A percentile compares a stretch with the other conserved stretches of the same genome.
These are phyloP conservation scores for Flaveria ramosissima DNA, from an alignment of 129 eudicot species.

Conservation along the genomic window DNA sequence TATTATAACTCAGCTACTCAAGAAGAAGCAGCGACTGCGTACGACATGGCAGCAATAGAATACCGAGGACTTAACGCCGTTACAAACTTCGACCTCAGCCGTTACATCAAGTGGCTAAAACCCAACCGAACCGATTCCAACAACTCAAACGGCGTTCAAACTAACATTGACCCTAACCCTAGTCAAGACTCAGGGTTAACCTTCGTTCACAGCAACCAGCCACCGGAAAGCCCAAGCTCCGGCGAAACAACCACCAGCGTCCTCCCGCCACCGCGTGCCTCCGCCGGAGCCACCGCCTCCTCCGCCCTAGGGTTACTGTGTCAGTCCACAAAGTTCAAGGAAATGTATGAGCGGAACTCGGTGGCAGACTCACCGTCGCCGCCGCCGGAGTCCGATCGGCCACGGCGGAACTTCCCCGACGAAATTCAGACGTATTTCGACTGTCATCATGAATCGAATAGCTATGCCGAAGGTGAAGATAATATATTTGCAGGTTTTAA, in stretches of 20 bases:
- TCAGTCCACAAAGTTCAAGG: constrained; percentile 66
- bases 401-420: constrained; percentile 75
- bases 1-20: constrained; percentile 63
- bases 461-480: constrained; percentile 55
- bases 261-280: constrained; percentile 28
- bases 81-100: constrained; percentile 93
- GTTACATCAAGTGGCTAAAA: constrained; percentile 62
- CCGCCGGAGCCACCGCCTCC: constrained; percentile 32
- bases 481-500: constrained; percentile 50
- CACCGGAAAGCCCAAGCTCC: constrained; percentile 53
- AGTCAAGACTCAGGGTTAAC: constrained; percentile 40
- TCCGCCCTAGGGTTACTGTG: constrained; percentile 63
- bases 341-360: constrained; percentile 56
- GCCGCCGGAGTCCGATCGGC: constrained; percentile 42
- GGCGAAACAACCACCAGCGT: constrained; percentile 37
- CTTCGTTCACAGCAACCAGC: constrained; percentile 35
- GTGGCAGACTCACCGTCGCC: constrained; percentile 38
- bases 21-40: constrained; percentile 96
- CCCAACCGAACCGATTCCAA: constrained; percentile 41
- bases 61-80: constrained; percentile 88
- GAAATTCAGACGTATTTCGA: constrained; percentile 79
- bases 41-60: constrained; percentile 92
- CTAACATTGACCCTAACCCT: constrained; percentile 33
- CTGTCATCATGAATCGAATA: constrained; percentile 56
- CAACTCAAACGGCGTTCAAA: constrained; percentile 31